Evolutionary conservation across 345 rosid species (phyloP), one percentile per base, ranked within the genome.

Genomic region (Barbarea vulgaris): DNA sequence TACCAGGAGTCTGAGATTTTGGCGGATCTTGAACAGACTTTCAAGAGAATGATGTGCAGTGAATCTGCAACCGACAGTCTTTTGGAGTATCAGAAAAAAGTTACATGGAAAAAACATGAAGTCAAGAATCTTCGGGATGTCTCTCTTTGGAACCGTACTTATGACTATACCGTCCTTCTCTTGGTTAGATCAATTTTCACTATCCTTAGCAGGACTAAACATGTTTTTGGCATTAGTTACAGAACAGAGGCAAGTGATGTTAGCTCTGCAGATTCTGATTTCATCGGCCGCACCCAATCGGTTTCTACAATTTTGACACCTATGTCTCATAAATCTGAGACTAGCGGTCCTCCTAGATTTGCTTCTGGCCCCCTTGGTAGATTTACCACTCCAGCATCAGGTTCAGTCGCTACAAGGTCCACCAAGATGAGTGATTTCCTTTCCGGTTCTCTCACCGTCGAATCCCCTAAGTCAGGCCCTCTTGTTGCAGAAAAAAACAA

Each of bases 1-100:
- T 90, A 90, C 59, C 99, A 92, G 74, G 99, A 90, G 86, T 92
- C 90, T 88, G 99, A 95, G 84, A 75, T 87, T 76, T 86, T 95
- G 31, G 77, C 85, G 3, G 97, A 92, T 73, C 84, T 86, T 44
- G 93, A 90, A 63, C 99, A 92, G 80, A 87, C 86, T 70, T 74
- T 85, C 21, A 92, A 76, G 82, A 84, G 99, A 74, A 85, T 90
- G 93, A 81, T 67, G 85, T 72, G 72, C 37, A 77, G 81, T 72
- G 91, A 87, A 37, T 79, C 83, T 13, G 90, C 84, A 31, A 85
- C 86, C 4, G 91, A 84, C 27, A 88, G 70, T 83, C 69, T 89
- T 36, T 74, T 81, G 55, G 93, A 92, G 60, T 88, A 74, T 79
- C 87, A 88, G 73, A 92, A 88, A 79, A 90, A 92, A 79, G 87